Conservation (phyloP, 768 basidiomycete species). For the Steccherinum ochraceum region DNA sequence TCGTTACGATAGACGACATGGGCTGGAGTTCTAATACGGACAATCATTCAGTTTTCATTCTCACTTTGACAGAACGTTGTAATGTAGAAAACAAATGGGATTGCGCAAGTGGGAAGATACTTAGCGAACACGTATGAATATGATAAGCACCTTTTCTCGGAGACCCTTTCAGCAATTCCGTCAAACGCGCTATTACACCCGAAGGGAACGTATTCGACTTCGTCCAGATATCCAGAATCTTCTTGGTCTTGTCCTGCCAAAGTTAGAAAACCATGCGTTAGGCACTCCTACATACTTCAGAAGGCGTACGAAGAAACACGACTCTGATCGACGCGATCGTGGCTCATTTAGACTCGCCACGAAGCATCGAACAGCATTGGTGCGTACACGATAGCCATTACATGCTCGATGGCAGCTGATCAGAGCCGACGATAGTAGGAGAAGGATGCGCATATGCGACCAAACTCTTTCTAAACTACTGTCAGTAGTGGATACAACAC, state of each 20-base stretch:
- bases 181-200: conserved; percentile 64
- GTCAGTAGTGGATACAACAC: conserved; percentile 30
- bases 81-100: conserved; percentile 48
- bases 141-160: conserved; percentile 84
- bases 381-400: neutral
- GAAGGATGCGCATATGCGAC: neutral
- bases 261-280: conserved; percentile 15
- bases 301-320: neutral
- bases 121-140: conserved; percentile 69
- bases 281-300: neutral
- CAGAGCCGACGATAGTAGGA: neutral
- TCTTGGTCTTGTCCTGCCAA: conserved; percentile 90
- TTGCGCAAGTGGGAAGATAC: conserved; percentile 68
- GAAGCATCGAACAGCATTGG: neutral
- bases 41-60: conserved; percentile 63
- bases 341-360: conserved; percentile 7
- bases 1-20: conserved; percentile 11
- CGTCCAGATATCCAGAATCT: conserved; percentile 96
- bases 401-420: too few relatives aligned
- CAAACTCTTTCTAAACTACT: neutral
- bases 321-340: conserved; percentile 25
- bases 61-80: conserved; percentile 43
- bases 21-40: conserved; percentile 40
- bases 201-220: conserved; percentile 87
- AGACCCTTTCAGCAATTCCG: conserved; percentile 58